Percentiles rank a stretch among this genome's conserved stretches.
These are phyloP conservation scores for Tagetes erecta DNA, from an alignment of 129 eudicot genomes.

Conservation along the genomic window DNA sequence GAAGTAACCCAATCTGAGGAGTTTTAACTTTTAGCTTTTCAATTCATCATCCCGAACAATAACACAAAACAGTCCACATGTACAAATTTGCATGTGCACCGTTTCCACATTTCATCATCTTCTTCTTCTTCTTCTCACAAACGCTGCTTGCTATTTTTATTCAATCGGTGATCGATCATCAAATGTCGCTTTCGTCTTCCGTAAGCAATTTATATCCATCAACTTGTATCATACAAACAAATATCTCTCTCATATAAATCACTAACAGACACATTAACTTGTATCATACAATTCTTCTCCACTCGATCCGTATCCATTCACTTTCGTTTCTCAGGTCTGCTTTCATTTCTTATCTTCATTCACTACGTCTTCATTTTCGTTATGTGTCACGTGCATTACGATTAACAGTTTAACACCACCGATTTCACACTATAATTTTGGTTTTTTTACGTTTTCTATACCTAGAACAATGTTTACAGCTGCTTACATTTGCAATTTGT, in stretches of 20 bases:
- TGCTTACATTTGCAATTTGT: slow-evolving; percentile 4
- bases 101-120: no score
- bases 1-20: no score
- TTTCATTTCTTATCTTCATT: slow-evolving; percentile 14
- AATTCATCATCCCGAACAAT: no score
- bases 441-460: no score
- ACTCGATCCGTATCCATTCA: slow-evolving; percentile 4
- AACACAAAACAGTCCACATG: no score
- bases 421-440: background rate
- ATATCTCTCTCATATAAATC: background rate
- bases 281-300: background rate
- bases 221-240: background rate
- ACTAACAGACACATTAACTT: background rate
- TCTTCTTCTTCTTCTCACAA: no score
- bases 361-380: background rate
- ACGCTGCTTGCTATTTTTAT: no score
- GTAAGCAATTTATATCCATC: slow-evolving; percentile 19
- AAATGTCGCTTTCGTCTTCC: slow-evolving; percentile 21
- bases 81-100: no score
- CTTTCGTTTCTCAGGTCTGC: background rate
- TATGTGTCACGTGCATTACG: background rate
- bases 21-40: no score
- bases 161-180: no score
- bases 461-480: background rate
- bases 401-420: background rate